Conservation (phyloP, 345 rosid species). For the Geranium brycei region DNA sequence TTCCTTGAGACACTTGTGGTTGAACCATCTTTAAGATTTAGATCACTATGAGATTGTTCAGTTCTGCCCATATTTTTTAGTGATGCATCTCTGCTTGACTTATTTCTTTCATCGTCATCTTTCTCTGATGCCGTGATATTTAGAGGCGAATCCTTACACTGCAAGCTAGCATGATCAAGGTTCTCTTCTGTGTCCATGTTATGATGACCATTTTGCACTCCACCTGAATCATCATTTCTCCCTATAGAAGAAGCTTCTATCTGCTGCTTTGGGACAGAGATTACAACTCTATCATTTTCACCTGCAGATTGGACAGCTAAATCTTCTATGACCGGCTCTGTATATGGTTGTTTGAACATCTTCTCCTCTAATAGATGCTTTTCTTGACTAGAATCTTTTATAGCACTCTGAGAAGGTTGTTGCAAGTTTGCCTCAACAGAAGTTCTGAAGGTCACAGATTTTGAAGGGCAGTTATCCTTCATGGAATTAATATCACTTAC, state of each 20-base stretch:
- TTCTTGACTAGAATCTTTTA: conserved; percentile 14
- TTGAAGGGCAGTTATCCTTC: conserved; percentile 15
- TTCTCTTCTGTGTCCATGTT: not conserved
- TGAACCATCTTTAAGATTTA: conserved; percentile 14
- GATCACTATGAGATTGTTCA: conserved; percentile 10
- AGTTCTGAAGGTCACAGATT: conserved; percentile 12
- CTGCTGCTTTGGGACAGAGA: conserved; percentile 8
- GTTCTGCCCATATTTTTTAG: conserved; percentile 11
- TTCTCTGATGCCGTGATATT: conserved; percentile 13
- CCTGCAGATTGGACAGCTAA: not conserved
- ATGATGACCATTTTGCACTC: not conserved
- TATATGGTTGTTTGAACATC: conserved; percentile 9
- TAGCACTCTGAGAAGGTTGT: not conserved
- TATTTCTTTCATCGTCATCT: conserved; percentile 17
- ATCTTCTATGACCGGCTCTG: conserved; percentile 1
- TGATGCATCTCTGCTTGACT: conserved; percentile 12
- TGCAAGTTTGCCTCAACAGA: not conserved
- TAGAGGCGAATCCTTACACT: not conserved
- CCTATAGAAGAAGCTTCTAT: conserved; percentile 13
- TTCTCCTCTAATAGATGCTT: conserved; percentile 6
- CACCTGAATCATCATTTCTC: conserved; percentile 1
- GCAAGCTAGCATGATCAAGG: not conserved
- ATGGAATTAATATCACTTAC: conserved; percentile 13
- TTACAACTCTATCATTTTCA: conserved; percentile 11
- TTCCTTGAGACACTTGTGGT: conserved; percentile 12